Percentiles rank a stretch among this genome's conserved stretches.
These are phyloP conservation scores for Jasminum sambac DNA, from an alignment of 257 asterid genomes.

Conservation along the genomic window DNA sequence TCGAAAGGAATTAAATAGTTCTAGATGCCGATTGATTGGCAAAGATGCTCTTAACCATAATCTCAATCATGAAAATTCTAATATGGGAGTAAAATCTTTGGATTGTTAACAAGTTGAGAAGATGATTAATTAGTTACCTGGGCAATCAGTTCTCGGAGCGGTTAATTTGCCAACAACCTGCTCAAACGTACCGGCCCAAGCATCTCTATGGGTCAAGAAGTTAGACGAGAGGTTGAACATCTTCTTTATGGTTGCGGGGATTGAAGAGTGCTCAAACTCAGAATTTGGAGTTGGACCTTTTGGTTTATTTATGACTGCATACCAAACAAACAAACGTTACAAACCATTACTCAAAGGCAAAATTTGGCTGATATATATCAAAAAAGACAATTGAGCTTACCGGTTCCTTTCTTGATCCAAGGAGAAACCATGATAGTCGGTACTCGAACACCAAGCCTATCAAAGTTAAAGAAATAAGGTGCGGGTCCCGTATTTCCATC, in stretches of 20 bases:
- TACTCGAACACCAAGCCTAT: constrained; percentile 91
- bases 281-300: constrained; percentile 61
- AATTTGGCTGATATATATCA: not conserved
- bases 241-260: constrained; percentile 80
- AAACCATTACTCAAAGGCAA: not conserved
- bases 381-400: constrained; percentile 30
- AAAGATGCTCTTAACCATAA: too few species aligned
- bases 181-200: constrained; percentile 91
- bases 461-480: constrained; percentile 76
- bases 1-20: too few species aligned
- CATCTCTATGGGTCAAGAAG: constrained; percentile 79
- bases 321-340: not conserved
- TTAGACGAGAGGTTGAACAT: constrained; percentile 68
- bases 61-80: too few species aligned
- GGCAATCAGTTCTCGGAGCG: constrained; percentile 81
- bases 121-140: constrained; percentile 58
- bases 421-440: constrained; percentile 89
- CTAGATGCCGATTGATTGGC: too few species aligned
- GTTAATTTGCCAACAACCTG: constrained; percentile 54
- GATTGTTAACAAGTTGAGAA: not conserved
- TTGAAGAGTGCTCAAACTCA: constrained; percentile 76
- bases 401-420: constrained; percentile 89
- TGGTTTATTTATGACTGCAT: constrained; percentile 64
- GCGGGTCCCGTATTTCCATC: constrained; percentile 84
- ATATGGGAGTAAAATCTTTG: too few species aligned